phyloP scores from a whole-genome alignment of 1,284 basidiomycete species.

The Mixia osmundae region DNA sequence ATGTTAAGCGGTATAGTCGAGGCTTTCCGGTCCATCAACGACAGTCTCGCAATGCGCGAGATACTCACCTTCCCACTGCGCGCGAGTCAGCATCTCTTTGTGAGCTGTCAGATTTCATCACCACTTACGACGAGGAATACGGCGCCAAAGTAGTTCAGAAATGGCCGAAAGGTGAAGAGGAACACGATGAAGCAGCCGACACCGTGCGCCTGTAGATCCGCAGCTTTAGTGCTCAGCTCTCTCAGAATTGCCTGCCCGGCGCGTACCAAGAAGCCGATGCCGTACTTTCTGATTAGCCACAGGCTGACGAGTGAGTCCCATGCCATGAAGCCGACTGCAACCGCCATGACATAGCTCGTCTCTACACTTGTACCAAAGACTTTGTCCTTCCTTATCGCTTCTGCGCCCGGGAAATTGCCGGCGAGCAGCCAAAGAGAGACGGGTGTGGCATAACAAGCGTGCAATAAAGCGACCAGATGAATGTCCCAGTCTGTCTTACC shows the following conservation, averaged over 20 bases:
- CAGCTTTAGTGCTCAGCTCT: no score
- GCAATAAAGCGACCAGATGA: constrained; percentile 1
- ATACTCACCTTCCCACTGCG: no score
- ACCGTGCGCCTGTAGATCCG: not conserved
- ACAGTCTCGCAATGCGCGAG: no score
- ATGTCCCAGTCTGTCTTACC: not conserved
- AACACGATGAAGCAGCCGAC: not conserved
- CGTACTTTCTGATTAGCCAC: not conserved
- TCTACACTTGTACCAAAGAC: not conserved
- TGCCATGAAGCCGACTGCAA: not conserved
- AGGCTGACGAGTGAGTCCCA: not conserved
- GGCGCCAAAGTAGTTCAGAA: constrained; percentile 1
- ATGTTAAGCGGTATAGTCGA: not conserved
- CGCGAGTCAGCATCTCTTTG: no score
- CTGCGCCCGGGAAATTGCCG: not conserved
- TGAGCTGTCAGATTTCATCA: no score
- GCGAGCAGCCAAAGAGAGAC: not conserved
- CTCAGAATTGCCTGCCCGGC: not conserved
- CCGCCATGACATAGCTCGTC: not conserved
- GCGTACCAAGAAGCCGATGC: not conserved
- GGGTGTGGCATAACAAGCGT: not conserved
- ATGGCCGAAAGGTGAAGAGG: not conserved
- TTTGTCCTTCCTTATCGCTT: not conserved
- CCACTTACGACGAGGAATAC: not conserved
- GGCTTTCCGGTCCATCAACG: no score